phyloP scores from a whole-genome alignment of 768 basidiomycete species.

The Holtermanniella nyarrowii region DNA sequence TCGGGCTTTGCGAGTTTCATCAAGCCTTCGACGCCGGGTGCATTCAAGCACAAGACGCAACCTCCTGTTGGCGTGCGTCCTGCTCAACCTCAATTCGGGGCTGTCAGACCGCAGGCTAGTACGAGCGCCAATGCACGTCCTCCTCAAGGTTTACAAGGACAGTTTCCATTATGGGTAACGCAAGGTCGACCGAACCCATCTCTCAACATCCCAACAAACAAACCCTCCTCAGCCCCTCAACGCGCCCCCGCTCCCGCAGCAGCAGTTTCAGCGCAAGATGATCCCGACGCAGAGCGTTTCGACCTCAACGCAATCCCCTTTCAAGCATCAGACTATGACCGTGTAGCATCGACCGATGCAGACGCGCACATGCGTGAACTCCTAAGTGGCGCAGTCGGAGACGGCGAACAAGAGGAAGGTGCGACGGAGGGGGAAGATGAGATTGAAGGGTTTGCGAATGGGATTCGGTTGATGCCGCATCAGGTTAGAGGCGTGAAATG shows the following conservation, averaged over 20 bases:
- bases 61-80: neutral
- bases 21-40: neutral
- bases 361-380: slow-evolving; percentile 70
- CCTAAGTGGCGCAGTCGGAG: slow-evolving; percentile 55
- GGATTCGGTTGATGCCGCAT: slow-evolving; percentile 66
- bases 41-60: neutral
- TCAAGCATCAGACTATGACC: slow-evolving; percentile 23
- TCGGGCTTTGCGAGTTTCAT: neutral
- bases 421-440: slow-evolving; percentile 58
- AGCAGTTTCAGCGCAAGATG: slow-evolving; percentile 1
- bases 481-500: slow-evolving; percentile 75
- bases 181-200: slow-evolving; percentile 9
- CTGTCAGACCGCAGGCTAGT: neutral
- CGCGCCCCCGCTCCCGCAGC: neutral
- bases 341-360: slow-evolving; percentile 48
- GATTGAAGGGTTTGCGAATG: slow-evolving; percentile 66
- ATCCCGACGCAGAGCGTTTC: slow-evolving; percentile 18
- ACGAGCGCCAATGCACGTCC: neutral
- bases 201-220: neutral
- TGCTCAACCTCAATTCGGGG: neutral
- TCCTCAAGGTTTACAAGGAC: neutral
- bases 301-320: slow-evolving; percentile 21
- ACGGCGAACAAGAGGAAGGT: slow-evolving; percentile 43
- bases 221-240: neutral
- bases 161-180: slow-evolving; percentile 18